Conservation (phyloP, 768 basidiomycete species). For the Tulasnella sp. region DNA sequence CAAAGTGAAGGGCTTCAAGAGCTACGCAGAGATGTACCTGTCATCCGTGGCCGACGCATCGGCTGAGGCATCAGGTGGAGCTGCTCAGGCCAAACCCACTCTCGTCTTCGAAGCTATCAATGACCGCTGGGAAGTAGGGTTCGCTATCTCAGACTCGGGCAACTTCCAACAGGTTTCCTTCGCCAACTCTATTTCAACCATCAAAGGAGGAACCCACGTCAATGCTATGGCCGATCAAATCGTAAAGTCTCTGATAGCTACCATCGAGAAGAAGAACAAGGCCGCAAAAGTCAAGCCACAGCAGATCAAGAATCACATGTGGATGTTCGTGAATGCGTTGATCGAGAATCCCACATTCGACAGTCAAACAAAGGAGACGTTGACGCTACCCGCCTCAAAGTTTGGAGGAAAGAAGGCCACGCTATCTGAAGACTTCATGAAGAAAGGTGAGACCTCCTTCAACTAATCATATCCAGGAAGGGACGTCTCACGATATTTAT, state of each 20-base stretch:
- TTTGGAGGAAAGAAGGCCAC: slow-evolving; percentile 74
- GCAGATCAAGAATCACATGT: slow-evolving; percentile 96
- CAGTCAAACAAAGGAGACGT: slow-evolving; percentile 94
- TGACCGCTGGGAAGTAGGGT: slow-evolving; percentile 87
- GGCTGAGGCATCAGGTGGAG: slow-evolving; percentile 60
- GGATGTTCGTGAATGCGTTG: slow-evolving; percentile 91
- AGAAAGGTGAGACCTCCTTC: slow-evolving; percentile 53
- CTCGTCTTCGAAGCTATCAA: slow-evolving; percentile 71
- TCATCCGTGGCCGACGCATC: slow-evolving; percentile 60
- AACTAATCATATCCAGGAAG: too few species aligned
- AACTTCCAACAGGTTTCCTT: slow-evolving; percentile 90
- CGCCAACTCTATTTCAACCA: slow-evolving; percentile 93
- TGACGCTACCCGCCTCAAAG: slow-evolving; percentile 75
- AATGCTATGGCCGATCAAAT: slow-evolving; percentile 73
- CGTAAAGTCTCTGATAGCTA: slow-evolving; percentile 65
- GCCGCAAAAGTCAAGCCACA: slow-evolving; percentile 83
- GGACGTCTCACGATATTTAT: slow-evolving; percentile 4
- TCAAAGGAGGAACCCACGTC: slow-evolving; percentile 94
- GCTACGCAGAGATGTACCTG: slow-evolving; percentile 91
- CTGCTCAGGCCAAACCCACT: slow-evolving; percentile 57
- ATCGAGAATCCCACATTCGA: slow-evolving; percentile 98
- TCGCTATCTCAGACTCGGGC: slow-evolving; percentile 78
- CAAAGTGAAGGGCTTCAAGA: slow-evolving; percentile 90
- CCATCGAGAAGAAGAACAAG: slow-evolving; percentile 95
- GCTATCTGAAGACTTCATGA: slow-evolving; percentile 85